Base-by-base conservation (phyloP, 2,329 filamentous ascomycete genomes). In the Aspergillus tanneri region DNA sequence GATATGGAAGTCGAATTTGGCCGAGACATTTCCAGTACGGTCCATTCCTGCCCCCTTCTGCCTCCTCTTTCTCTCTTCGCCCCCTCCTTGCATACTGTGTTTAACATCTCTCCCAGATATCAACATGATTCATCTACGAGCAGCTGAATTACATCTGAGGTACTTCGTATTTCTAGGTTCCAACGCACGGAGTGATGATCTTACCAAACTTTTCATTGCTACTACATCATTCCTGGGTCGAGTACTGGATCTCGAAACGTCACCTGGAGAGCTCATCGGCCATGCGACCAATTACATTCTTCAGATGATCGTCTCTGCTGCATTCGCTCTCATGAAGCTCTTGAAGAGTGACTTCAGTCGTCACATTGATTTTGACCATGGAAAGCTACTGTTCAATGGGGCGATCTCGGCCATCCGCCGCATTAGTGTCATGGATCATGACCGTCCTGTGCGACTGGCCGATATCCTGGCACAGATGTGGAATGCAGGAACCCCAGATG, bases 391-490 rank as follows among this genome's bases (percentile, higher is more conserved):
- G 11, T 83, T 85, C 57, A 74, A 78, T 22, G 72, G 76, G 6
- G 79, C 81, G 0, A 78, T 86, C 27, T 76, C 77, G 27, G 77
- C 77, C 1, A 72, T 85, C 21, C 73, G 82, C 35, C 75, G 76
- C 38, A 80, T 84, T 43, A 83, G 81, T 52, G 79, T 85, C 2
- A 74, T 76, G 56, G 76, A 77, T 22, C 84, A 85, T 55, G 83
- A 86, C 60, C 77, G 85, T 2, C 76, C 81, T 1, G 79, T 82
- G 53, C 77, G 83, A 9, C 72, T 85, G 6, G 81, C 82, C 1
- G 82, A 85, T 63, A 82, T 85, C 3, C 69, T 85, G 19, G 80
- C 82, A 2, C 82, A 85, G 58, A 75, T 86, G 34, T 85, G 82
- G 82, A 81, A 81, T 58, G 76, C 69, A 4, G 69, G 69, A 19